Conservation (phyloP, 2,329 filamentous ascomycete genomes). For the Penicillium sp. region DNA sequence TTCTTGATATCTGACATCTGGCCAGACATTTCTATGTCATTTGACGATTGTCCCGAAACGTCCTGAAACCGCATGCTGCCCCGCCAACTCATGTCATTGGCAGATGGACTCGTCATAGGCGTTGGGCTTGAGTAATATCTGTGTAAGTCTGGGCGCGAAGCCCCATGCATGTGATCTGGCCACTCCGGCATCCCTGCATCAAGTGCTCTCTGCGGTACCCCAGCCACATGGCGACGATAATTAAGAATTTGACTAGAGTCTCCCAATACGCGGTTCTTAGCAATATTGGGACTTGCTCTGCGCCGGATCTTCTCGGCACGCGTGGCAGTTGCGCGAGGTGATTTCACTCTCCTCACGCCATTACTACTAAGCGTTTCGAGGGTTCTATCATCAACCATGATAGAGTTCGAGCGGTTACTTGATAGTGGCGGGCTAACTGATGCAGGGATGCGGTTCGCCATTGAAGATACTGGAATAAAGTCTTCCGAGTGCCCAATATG, state of each 20-base stretch:
- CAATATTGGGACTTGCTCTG: neutral
- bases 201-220: neutral
- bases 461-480: conserved; percentile 1
- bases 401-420: conserved; percentile 5
- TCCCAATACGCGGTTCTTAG: neutral
- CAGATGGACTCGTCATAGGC: neutral
- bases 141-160: neutral
- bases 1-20: neutral
- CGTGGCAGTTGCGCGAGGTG: conserved; percentile 6
- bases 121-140: neutral
- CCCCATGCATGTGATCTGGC: neutral
- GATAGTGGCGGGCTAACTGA: conserved; percentile 9
- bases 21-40: neutral
- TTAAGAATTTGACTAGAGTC: neutral
- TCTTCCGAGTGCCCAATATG: conserved; percentile 7
- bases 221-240: neutral
- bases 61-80: neutral
- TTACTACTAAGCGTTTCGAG: conserved; percentile 12
- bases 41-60: neutral
- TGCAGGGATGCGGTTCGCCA: conserved; percentile 10
- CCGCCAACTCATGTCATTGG: neutral
- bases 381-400: conserved; percentile 7
- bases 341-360: conserved; percentile 6
- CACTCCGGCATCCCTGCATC: neutral
- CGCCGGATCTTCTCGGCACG: conserved; percentile 8